A percentile compares a stretch with the other conserved stretches of the same genome.
These are phyloP conservation scores for Spizellomyces punctatus DNA, from an alignment of 192 early-diverging fungal genomes.

Conservation along the genomic window DNA sequence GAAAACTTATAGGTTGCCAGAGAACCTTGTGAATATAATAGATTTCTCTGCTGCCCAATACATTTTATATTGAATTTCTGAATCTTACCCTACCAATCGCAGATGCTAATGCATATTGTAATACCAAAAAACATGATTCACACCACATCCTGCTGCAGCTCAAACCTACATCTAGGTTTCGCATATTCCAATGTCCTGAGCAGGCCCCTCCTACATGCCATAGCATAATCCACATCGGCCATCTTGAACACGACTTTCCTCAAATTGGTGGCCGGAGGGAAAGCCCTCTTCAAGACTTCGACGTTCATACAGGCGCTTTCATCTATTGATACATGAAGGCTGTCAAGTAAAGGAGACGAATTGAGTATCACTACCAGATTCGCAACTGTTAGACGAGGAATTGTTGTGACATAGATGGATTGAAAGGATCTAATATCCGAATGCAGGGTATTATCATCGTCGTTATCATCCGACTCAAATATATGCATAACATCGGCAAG, in stretches of 20 bases:
- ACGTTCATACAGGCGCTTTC: neutral
- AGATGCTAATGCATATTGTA: no score
- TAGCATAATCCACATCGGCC: constrained; percentile 2
- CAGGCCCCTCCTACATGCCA: neutral
- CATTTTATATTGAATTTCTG: no score
- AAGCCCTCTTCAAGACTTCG: neutral
- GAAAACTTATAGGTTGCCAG: no score
- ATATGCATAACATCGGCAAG: constrained; percentile 1
- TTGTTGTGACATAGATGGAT: constrained; percentile 1
- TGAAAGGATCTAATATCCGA: neutral
- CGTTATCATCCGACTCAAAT: neutral
- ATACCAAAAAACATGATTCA: no score
- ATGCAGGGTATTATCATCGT: neutral
- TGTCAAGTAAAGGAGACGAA: neutral
- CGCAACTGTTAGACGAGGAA: constrained; percentile 7
- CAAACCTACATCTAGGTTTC: neutral
- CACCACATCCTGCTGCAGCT: no score
- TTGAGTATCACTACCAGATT: constrained; percentile 3
- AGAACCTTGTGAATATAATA: no score
- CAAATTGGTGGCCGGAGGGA: neutral
- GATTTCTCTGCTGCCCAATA: no score
- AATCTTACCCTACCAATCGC: no score
- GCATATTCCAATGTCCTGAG: constrained; percentile 1
- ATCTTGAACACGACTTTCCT: neutral
- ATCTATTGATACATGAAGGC: neutral